phyloP scores from a whole-genome alignment of 2,329 filamentous ascomycete genomes.

The Diaporthe humulicola region DNA sequence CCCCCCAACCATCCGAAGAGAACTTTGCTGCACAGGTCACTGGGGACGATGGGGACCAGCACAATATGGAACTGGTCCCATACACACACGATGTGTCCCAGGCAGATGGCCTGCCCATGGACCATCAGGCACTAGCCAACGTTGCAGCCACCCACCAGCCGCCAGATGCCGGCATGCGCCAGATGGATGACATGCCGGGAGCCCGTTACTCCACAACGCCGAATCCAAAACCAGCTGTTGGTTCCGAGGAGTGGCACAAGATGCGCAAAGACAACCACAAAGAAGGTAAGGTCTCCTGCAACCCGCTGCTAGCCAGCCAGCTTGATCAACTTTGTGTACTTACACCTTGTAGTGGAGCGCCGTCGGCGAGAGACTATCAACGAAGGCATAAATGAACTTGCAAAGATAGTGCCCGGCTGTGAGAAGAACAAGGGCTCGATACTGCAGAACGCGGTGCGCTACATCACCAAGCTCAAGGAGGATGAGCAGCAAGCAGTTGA shows the following conservation, averaged over 20 bases:
- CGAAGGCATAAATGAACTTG: conserved; percentile 97
- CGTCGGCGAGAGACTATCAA: conserved; percentile 98
- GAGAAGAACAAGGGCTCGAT: conserved; percentile 99
- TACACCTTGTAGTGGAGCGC: conserved; percentile 79
- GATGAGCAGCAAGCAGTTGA: conserved; percentile 95
- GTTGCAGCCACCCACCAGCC: conserved; percentile 26
- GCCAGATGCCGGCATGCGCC: conserved; percentile 40
- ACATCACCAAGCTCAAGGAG: conserved; percentile 94
- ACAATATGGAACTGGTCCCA: conserved; percentile 52
- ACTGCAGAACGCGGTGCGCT: conserved; percentile 90
- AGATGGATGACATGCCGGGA: conserved; percentile 44
- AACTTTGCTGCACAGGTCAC: conserved; percentile 68
- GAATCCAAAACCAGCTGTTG: conserved; percentile 85
- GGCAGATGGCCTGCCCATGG: conserved; percentile 50
- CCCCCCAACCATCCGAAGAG: conserved; percentile 70
- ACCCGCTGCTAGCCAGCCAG: neutral
- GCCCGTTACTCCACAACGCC: conserved; percentile 58
- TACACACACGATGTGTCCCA: conserved; percentile 52
- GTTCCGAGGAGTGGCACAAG: conserved; percentile 98
- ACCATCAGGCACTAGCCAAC: conserved; percentile 39
- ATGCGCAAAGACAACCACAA: conserved; percentile 98
- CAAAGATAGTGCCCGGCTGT: conserved; percentile 96
- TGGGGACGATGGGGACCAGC: conserved; percentile 52
- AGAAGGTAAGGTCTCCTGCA: conserved; percentile 77
- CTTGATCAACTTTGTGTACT: conserved; percentile 29